Base-by-base conservation (phyloP, 2,329 filamentous ascomycete species). In the Incumbomyces lentus region DNA sequence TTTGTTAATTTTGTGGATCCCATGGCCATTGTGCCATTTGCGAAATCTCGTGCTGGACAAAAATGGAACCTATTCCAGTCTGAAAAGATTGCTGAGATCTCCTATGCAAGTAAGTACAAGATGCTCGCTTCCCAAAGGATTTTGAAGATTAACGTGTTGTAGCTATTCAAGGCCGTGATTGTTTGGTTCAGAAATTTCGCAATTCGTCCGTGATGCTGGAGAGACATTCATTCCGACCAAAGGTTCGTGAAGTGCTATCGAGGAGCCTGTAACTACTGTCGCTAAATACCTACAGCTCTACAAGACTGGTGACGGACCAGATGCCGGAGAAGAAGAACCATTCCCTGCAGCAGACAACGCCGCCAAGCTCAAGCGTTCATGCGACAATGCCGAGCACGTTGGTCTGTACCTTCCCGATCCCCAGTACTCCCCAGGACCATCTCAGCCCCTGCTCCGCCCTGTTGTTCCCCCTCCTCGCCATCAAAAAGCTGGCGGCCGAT, bases 191-290 rank as follows among this genome's bases (percentile, higher is more conserved):
- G 63, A 95, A 96, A 62, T 98, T 98, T 60, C 82, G 92, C 31
- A 98, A 98, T 68, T 95, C 87, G 33, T 90, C 87, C 0, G 88
- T 98, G 26, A 95, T 96, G 87, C 72, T 90, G 1, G 89, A 96
- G 65, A 77, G 81, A 10, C 72, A 79, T 1, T 80, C 83, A 44
- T 94, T 87, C 58, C 81, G 87, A 1, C 92, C 92, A 1, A 93
- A 93, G 73, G 84, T 88, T 63, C 55, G 61, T 49, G 6, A 5
- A 14, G 4, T 22, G 40, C 14, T 32, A 32, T 7, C 32, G 44
- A 17, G 16, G 6, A 11, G 12, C n/a, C 5, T 6, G 11, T 13
- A 8, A 8, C 22, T 4, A 5, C 38, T n/a, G 45, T 38, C 29
- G 48, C n/a, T 31, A 49, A 45, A 41, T 36, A 19, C 33, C 2